A percentile compares a stretch with the other conserved stretches of the same genome.
phyloP scores from a whole-genome alignment of 345 rosid species.

The Eutrema heterophyllum region DNA sequence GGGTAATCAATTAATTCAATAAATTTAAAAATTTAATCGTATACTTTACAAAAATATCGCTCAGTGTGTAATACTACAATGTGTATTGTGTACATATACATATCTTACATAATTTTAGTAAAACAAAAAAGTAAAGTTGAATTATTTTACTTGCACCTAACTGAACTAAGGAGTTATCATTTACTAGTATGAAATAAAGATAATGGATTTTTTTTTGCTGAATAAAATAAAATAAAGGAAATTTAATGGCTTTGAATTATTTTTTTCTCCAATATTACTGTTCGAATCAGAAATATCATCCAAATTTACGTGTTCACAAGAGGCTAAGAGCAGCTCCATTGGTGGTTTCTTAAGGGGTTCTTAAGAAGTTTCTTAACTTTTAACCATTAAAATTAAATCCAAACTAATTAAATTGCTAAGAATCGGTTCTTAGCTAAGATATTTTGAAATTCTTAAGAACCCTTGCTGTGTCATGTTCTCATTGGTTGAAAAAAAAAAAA shows the following conservation, averaged over 20 bases:
- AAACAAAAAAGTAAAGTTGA: background rate
- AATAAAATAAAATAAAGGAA: background rate
- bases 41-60: background rate
- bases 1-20: background rate
- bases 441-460: too few species aligned
- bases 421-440: too few species aligned
- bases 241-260: background rate
- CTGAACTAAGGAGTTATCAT: background rate
- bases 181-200: background rate
- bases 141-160: background rate
- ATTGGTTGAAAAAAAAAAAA: too few species aligned
- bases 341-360: too few species aligned
- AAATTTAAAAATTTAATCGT: background rate
- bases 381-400: too few species aligned
- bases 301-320: constrained; percentile 8
- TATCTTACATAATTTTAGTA: background rate
- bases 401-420: too few species aligned
- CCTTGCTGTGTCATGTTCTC: too few species aligned
- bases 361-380: too few species aligned
- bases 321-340: too few species aligned
- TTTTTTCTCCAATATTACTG: background rate
- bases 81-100: background rate
- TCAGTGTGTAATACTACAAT: background rate
- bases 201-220: too few species aligned
- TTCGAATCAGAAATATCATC: background rate